These are phyloP conservation scores for Neovahlkampfia damariscottae DNA, from an alignment of 78 protist species.

Conservation along the genomic window DNA sequence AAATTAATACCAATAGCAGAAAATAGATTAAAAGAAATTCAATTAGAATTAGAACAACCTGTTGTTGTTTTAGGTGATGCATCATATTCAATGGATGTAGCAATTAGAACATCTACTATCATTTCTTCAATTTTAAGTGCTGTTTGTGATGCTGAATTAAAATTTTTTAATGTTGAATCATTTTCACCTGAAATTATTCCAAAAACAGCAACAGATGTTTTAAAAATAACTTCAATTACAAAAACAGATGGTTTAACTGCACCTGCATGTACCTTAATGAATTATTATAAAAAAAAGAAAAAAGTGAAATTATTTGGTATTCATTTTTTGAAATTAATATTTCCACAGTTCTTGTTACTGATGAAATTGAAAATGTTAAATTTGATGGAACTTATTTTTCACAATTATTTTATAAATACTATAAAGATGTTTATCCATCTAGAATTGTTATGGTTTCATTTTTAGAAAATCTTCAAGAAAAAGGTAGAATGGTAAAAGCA, in stretches of 20 bases:
- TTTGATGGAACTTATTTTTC: background rate
- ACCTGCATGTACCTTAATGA: slow-evolving; percentile 5
- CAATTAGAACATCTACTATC: slow-evolving; percentile 3
- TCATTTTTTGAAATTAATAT: no score
- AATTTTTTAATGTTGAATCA: background rate
- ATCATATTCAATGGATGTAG: slow-evolving; percentile 5
- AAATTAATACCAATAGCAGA: slow-evolving; percentile 2
- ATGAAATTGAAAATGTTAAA: slow-evolving; percentile 1
- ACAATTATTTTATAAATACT: background rate
- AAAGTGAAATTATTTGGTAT: slow-evolving; percentile 9
- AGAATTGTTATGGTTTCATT: background rate
- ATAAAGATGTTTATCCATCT: background rate
- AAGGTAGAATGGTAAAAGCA: background rate
- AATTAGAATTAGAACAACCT: background rate
- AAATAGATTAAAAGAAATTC: background rate
- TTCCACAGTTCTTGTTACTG: background rate
- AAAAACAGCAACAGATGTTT: background rate
- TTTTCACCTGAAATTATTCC: background rate
- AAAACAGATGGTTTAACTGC: background rate
- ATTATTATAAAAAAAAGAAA: background rate
- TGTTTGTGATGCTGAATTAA: background rate
- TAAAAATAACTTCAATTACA: background rate
- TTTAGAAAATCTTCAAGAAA: slow-evolving; percentile 4
- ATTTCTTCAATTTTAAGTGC: slow-evolving; percentile 2
- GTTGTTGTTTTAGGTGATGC: slow-evolving; percentile 8